Evolutionary conservation across 371 early-diverging fungal genomes (phyloP), one percentile per base, ranked within the genome.

Genomic region (Apophysomyces elegans): DNA sequence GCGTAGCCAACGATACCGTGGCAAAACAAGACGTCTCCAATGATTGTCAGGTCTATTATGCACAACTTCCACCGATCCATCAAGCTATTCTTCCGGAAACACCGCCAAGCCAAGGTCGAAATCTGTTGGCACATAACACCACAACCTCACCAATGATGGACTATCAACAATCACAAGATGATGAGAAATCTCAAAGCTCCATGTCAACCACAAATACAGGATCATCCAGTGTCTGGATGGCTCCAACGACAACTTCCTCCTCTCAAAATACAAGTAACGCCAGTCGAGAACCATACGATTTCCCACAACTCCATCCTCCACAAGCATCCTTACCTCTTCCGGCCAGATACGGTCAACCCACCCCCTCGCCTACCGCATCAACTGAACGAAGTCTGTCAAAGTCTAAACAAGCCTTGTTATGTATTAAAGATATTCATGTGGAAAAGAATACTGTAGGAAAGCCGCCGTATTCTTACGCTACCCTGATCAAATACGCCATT

Each of bases 381-480:
- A 63, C 61, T 41, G 66, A 68, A 59, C 56, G 61, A 58, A 58
- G 68, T 36, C 63, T 71, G 56, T 56, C 66, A 50, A 67, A 64
- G 37, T 58, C 59, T 37, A 61, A 56, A 38, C 60, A 38, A 64
- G 65, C 44, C 60, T 43, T 47, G 69, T 18, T 39, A 61, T 59
- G 43, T 37, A 64, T 56, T 59, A 59, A 56, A 65, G 54, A 61
- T 37, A 59, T 67, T 38, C 73, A 65, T 62, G 73, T 73, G 62
- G 75, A 65, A 66, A 76, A 69, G 61, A 76, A 65, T 64, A 80
- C 62, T 41, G 69, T 50, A 36, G 75, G 75, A 26, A 91, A 91
- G 63, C 96, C 97, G 4, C 89, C 95, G 4, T 88, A 89, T 66
- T 92, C 95, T 6, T 97, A 97, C 67, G 93, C 96, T n/a, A 88